A percentile compares a stretch with the other conserved stretches of the same genome.
Conservation (phyloP, 192 early-diverging fungal genomes). For the Rhizophagus clarus region DNA sequence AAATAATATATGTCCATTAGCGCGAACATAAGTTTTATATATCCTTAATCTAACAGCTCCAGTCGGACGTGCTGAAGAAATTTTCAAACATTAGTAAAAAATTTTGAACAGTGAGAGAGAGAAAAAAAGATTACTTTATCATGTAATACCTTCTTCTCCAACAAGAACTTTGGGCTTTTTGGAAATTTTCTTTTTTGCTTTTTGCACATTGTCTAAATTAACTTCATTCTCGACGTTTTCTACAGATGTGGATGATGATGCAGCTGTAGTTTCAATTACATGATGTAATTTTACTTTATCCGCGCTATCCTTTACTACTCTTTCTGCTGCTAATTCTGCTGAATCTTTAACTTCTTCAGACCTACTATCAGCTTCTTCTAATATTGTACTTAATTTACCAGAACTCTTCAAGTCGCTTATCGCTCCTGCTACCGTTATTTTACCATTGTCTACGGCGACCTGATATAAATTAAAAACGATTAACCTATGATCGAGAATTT, state of each 20-base stretch:
- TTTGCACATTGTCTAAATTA: not conserved
- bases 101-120: no score
- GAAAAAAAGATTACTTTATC: not conserved
- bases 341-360: not conserved
- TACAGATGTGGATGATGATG: not conserved
- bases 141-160: slow-evolving; percentile 41
- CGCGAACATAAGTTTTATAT: slow-evolving; percentile 77
- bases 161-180: slow-evolving; percentile 56
- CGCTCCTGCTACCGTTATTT: slow-evolving; percentile 7
- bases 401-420: slow-evolving; percentile 27
- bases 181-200: slow-evolving; percentile 20
- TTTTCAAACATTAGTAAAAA: not conserved
- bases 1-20: slow-evolving; percentile 62
- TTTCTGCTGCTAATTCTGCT: not conserved
- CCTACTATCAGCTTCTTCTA: slow-evolving; percentile 36
- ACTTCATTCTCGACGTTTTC: slow-evolving; percentile 57
- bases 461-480: not conserved
- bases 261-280: not conserved
- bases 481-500: not conserved
- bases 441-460: slow-evolving; percentile 6
- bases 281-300: not conserved
- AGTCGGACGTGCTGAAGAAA: slow-evolving; percentile 59
- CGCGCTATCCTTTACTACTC: not conserved
- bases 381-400: slow-evolving; percentile 34
- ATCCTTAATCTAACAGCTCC: slow-evolving; percentile 77